Evolutionary conservation across 305 asterid genomes (phyloP).

Genomic region (Fraxinus albicans): DNA sequence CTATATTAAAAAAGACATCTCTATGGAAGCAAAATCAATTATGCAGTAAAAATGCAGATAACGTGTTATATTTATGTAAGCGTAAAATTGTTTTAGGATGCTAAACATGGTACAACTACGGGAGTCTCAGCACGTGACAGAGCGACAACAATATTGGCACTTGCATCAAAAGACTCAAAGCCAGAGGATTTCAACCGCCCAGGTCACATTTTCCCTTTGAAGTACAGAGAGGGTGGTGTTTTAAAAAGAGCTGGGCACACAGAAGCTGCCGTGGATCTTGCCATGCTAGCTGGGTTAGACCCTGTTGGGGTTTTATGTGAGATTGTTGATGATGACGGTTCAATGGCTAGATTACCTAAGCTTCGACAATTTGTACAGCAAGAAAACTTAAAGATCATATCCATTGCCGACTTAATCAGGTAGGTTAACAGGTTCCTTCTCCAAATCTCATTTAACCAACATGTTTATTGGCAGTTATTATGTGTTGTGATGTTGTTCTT

Average conservation of each 20-base stretch:
- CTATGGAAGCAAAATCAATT: constrained; percentile 6
- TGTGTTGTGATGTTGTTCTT: background rate
- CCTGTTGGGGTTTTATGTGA: constrained; percentile 92
- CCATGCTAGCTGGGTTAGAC: constrained; percentile 77
- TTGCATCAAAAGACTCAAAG: constrained; percentile 79
- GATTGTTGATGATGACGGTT: constrained; percentile 96
- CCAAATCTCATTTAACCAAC: background rate
- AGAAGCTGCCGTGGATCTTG: constrained; percentile 94
- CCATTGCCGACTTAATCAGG: constrained; percentile 96
- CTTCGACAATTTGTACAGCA: constrained; percentile 62
- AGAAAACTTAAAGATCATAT: constrained; percentile 72
- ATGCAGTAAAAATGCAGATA: background rate
- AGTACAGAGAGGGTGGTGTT: constrained; percentile 92
- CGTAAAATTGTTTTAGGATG: constrained; percentile 56
- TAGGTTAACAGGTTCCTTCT: constrained; percentile 21
- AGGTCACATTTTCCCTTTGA: constrained; percentile 94
- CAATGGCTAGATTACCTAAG: constrained; percentile 94
- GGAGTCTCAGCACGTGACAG: constrained; percentile 97
- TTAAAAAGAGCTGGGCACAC: constrained; percentile 98
- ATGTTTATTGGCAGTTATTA: background rate
- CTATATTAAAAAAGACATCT: background rate
- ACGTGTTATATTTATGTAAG: background rate
- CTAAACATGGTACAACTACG: constrained; percentile 85
- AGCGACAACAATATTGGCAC: constrained; percentile 78
- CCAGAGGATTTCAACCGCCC: constrained; percentile 98